These are phyloP conservation scores for Tolypocladium tundrense DNA, from an alignment of 2,329 filamentous ascomycete species.

Conservation along the genomic window DNA sequence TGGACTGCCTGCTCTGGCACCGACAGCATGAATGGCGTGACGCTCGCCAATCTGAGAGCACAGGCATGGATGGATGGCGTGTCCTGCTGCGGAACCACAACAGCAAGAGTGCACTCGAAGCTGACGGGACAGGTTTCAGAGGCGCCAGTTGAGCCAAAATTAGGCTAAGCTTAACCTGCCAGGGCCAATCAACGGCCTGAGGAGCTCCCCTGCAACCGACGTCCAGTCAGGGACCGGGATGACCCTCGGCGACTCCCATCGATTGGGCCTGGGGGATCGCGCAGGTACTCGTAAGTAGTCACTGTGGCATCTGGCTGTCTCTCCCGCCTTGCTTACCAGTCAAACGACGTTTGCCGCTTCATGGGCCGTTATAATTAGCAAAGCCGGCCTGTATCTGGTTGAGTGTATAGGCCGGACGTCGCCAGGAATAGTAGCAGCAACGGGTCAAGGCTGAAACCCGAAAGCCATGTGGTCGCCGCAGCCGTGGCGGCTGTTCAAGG, in stretches of 20 bases:
- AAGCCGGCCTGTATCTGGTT: background rate
- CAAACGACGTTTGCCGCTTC: background rate
- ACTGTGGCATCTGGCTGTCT: background rate
- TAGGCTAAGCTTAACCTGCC: constrained; percentile 19
- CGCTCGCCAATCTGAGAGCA: constrained; percentile 14
- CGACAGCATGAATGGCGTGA: constrained; percentile 10
- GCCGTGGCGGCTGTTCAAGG: background rate
- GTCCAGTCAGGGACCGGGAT: constrained; percentile 5
- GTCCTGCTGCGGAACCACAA: background rate
- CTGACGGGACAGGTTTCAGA: background rate
- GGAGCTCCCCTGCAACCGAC: constrained; percentile 16
- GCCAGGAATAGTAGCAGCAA: background rate
- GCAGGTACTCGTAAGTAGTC: background rate
- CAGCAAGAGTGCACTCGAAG: background rate
- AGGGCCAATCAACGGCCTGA: constrained; percentile 22
- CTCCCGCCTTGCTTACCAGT: background rate
- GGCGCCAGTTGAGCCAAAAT: constrained; percentile 12
- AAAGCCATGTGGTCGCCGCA: background rate
- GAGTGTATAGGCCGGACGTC: background rate
- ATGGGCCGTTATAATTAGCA: background rate
- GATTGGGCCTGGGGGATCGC: constrained; percentile 12
- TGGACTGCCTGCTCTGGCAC: background rate
- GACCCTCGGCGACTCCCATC: background rate
- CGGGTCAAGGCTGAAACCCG: background rate
- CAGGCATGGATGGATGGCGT: background rate